A percentile compares a stretch with the other conserved stretches of the same genome.
Evolutionary conservation across 495 filamentous ascomycete species (phyloP).

Genomic region (Collariella sp.): DNA sequence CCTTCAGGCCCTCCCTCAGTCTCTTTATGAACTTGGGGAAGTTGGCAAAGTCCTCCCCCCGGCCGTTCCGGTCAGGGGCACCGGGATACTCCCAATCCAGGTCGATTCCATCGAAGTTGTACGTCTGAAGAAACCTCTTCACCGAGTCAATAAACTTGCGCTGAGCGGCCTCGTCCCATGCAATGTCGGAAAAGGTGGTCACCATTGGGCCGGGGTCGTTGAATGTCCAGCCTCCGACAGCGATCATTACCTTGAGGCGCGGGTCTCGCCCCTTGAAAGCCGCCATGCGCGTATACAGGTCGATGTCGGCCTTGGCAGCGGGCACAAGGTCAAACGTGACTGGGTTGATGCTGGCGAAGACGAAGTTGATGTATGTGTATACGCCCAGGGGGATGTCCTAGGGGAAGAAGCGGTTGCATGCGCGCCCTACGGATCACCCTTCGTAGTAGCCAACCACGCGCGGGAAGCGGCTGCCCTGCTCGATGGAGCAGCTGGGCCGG

Average conservation of each 20-base stretch:
- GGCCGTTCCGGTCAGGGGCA: constrained; percentile 28
- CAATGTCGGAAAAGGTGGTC: constrained; percentile 15
- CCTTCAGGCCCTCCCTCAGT: neutral
- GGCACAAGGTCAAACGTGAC: too few species aligned
- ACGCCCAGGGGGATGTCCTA: too few species aligned
- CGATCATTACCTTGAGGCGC: constrained; percentile 26
- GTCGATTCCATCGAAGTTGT: constrained; percentile 37
- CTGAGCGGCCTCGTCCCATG: constrained; percentile 11
- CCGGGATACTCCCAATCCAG: constrained; percentile 46
- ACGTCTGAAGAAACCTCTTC: neutral
- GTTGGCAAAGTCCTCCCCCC: constrained; percentile 30
- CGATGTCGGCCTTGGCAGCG: too few species aligned
- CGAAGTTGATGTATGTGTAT: too few species aligned
- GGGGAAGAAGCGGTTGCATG: too few species aligned
- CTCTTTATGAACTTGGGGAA: constrained; percentile 7
- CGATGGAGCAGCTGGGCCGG: too few species aligned
- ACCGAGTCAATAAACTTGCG: constrained; percentile 12
- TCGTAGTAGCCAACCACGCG: too few species aligned
- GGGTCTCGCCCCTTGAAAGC: constrained; percentile 33
- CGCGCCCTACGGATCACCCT: too few species aligned
- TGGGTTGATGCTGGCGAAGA: too few species aligned
- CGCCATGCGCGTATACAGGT: constrained; percentile 13
- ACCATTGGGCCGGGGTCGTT: constrained; percentile 13
- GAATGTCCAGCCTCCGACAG: neutral
- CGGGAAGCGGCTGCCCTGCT: too few species aligned